These are phyloP conservation scores for Apiotrichum porosum DNA, from an alignment of 1,284 basidiomycete genomes.

Conservation along the genomic window DNA sequence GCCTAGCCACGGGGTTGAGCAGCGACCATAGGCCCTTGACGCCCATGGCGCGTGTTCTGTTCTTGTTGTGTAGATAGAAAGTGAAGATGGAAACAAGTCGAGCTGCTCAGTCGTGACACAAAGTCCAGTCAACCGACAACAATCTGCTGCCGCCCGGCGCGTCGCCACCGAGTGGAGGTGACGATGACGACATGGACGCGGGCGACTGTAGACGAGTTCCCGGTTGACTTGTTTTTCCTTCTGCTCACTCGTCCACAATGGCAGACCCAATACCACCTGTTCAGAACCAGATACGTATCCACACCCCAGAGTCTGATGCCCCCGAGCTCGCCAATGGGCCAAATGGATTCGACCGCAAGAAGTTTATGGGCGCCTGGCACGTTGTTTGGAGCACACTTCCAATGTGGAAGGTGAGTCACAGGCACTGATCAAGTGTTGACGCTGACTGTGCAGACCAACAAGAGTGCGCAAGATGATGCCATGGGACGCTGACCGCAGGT, in stretches of 20 bases:
- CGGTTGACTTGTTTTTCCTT: too few relatives aligned
- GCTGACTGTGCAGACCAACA: neutral
- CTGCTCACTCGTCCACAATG: too few relatives aligned
- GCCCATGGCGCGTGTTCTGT: slow-evolving; percentile 61
- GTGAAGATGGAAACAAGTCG: neutral
- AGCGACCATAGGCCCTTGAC: slow-evolving; percentile 92
- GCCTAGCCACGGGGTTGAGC: slow-evolving; percentile 80
- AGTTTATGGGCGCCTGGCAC: slow-evolving; percentile 53
- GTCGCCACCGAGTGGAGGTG: too few relatives aligned
- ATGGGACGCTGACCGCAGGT: slow-evolving; percentile 26
- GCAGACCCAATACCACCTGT: too few relatives aligned
- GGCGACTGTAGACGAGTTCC: too few relatives aligned
- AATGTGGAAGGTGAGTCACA: slow-evolving; percentile 51
- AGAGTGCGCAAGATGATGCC: neutral
- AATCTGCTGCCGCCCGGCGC: too few relatives aligned
- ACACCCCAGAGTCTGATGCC: too few relatives aligned
- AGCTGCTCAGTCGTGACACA: too few relatives aligned
- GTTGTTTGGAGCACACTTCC: slow-evolving; percentile 53
- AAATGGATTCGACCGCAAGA: slow-evolving; percentile 34
- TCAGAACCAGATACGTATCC: too few relatives aligned
- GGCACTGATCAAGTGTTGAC: neutral
- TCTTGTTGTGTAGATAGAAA: neutral
- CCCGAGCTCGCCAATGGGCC: too few relatives aligned
- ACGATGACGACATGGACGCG: too few relatives aligned
- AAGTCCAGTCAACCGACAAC: too few relatives aligned